These are phyloP conservation scores for Exophiala viscosa DNA, from an alignment of 2,329 filamentous ascomycete genomes.

Conservation along the genomic window DNA sequence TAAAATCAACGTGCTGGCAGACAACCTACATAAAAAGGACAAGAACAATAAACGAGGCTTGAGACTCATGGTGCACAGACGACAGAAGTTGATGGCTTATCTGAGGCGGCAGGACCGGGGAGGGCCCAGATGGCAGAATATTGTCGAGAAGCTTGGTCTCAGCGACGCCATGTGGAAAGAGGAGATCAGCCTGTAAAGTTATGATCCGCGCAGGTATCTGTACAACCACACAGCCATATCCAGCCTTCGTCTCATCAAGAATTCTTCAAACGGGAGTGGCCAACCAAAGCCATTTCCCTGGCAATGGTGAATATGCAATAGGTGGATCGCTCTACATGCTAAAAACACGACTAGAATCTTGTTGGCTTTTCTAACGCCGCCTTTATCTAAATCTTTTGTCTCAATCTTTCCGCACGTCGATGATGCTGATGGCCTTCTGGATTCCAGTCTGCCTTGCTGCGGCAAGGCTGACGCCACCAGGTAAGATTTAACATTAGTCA, in stretches of 20 bases:
- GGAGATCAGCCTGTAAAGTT: constrained; percentile 69
- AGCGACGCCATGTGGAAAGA: constrained; percentile 85
- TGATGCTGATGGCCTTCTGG: too few relatives aligned
- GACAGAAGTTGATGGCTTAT: constrained; percentile 85
- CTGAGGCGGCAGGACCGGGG: constrained; percentile 85
- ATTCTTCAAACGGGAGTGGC: too few relatives aligned
- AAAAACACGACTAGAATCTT: too few relatives aligned
- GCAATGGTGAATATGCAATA: too few relatives aligned
- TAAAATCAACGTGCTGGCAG: constrained; percentile 80
- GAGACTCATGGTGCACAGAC: constrained; percentile 75
- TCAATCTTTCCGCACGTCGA: too few relatives aligned
- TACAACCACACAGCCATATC: constrained; percentile 11
- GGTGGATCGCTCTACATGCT: too few relatives aligned
- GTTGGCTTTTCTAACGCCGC: too few relatives aligned
- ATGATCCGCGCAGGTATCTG: constrained; percentile 6
- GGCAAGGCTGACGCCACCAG: too few relatives aligned
- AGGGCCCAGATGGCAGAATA: constrained; percentile 81
- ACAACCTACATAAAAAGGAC: constrained; percentile 71
- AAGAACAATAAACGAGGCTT: constrained; percentile 93
- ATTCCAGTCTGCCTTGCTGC: too few relatives aligned
- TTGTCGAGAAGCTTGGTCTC: constrained; percentile 79
- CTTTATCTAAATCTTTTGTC: too few relatives aligned
- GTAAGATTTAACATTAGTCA: too few relatives aligned
- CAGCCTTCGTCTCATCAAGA: background rate
- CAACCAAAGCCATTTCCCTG: too few relatives aligned